A percentile compares a stretch with the other conserved stretches of the same genome.
Conservation (phyloP, 2,329 filamentous ascomycete genomes). For the Juglanconis oblonga region DNA sequence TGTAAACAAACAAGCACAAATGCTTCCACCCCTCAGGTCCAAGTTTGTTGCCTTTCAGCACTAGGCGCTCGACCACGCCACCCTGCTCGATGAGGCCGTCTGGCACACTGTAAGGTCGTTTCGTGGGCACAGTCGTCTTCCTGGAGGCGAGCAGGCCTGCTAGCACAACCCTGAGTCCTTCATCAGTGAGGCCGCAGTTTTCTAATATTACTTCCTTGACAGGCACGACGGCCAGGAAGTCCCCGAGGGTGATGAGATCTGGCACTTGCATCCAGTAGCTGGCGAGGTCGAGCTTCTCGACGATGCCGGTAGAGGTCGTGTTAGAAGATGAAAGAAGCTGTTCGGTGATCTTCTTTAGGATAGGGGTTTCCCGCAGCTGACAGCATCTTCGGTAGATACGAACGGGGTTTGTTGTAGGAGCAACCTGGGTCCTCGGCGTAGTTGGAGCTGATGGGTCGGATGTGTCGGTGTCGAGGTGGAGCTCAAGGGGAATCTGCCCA, state of each 20-base stretch:
- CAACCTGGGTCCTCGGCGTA: slow-evolving; percentile 54
- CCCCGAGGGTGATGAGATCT: slow-evolving; percentile 83
- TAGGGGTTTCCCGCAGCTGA: slow-evolving; percentile 87
- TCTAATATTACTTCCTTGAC: slow-evolving; percentile 83
- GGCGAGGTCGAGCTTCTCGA: slow-evolving; percentile 78
- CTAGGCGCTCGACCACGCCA: slow-evolving; percentile 81
- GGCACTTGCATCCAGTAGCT: slow-evolving; percentile 79
- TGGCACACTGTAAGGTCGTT: slow-evolving; percentile 38
- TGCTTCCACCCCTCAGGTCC: slow-evolving; percentile 87
- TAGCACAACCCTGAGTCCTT: slow-evolving; percentile 81
- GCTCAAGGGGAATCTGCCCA: slow-evolving; percentile 79
- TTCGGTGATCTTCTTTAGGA: slow-evolving; percentile 86
- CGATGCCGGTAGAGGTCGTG: slow-evolving; percentile 65
- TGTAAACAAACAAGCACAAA: slow-evolving; percentile 83
- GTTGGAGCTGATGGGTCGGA: slow-evolving; percentile 32
- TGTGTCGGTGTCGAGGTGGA: slow-evolving; percentile 68
- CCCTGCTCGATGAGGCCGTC: slow-evolving; percentile 47
- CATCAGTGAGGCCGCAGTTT: slow-evolving; percentile 82
- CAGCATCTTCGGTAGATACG: slow-evolving; percentile 94
- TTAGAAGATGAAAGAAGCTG: slow-evolving; percentile 75
- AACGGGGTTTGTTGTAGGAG: slow-evolving; percentile 85
- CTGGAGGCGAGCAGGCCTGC: slow-evolving; percentile 82
- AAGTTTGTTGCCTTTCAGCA: slow-evolving; percentile 89
- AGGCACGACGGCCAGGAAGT: slow-evolving; percentile 91
- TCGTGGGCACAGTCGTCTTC: slow-evolving; percentile 47